Evolutionary conservation across 75 land plant species (phyloP).

Genomic region (Sequoia sempervirens): DNA sequence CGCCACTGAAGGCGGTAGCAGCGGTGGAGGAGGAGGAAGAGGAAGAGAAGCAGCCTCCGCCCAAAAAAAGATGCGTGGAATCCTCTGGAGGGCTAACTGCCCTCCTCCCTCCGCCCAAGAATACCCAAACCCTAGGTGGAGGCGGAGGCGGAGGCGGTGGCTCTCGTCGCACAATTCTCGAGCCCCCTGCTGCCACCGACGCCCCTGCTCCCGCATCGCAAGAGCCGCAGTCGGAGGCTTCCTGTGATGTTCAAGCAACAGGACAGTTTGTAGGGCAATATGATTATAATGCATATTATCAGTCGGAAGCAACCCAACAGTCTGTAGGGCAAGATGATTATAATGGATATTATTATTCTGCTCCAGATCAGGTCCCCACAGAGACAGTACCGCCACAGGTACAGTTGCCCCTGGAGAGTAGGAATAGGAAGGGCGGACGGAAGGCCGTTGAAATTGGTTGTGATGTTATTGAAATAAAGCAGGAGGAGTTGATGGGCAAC

Average conservation of each 20-base stretch:
- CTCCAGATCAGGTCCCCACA: slow-evolving; percentile 7
- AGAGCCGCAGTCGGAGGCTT: neutral
- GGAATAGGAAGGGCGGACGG: slow-evolving; percentile 64
- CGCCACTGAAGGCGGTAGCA: slow-evolving; percentile 32
- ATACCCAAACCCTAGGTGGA: slow-evolving; percentile 10
- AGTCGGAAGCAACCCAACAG: neutral
- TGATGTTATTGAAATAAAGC: slow-evolving; percentile 83
- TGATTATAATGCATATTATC: neutral
- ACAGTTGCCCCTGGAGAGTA: slow-evolving; percentile 6
- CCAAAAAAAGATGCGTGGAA: slow-evolving; percentile 11
- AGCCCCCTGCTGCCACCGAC: neutral
- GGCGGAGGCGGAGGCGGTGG: slow-evolving; percentile 4
- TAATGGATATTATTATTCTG: neutral
- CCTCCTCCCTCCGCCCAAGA: slow-evolving; percentile 48
- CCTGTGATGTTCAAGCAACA: neutral
- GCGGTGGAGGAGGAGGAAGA: slow-evolving; percentile 43
- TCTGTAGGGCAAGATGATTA: neutral
- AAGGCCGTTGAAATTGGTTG: slow-evolving; percentile 28
- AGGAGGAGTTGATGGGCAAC: slow-evolving; percentile 79
- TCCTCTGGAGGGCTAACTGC: slow-evolving; percentile 24
- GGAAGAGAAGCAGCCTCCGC: slow-evolving; percentile 20
- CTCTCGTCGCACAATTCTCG: neutral
- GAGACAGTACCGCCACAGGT: slow-evolving; percentile 11
- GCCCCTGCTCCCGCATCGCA: neutral
- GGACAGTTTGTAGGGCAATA: neutral